These are phyloP conservation scores for Favolaschia claudopus DNA, from an alignment of 768 basidiomycete species.

Conservation along the genomic window DNA sequence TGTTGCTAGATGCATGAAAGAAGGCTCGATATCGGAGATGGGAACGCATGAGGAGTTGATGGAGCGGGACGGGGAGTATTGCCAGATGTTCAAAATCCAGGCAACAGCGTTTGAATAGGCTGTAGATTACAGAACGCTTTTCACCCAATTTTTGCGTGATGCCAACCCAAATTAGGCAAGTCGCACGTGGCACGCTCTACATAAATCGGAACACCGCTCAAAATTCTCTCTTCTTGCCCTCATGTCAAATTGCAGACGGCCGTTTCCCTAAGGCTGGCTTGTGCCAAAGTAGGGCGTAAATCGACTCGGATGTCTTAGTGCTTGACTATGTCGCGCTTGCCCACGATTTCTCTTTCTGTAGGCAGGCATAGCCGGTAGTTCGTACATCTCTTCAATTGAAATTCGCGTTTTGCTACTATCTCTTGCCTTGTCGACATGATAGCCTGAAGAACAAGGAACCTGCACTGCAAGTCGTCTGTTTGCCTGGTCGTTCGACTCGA, in stretches of 20 bases:
- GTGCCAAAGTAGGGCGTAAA: constrained; percentile 55
- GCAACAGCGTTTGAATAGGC: constrained; percentile 32
- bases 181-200: neutral
- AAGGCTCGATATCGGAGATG: constrained; percentile 46
- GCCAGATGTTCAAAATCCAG: constrained; percentile 50
- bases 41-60: constrained; percentile 54
- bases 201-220: neutral
- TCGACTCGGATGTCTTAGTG: constrained; percentile 44
- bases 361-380: constrained; percentile 49
- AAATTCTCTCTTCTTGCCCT: constrained; percentile 44
- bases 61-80: constrained; percentile 45
- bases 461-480: too few species aligned
- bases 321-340: constrained; percentile 38
- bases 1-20: constrained; percentile 51
- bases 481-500: too few species aligned
- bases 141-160: neutral
- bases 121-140: neutral
- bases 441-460: too few species aligned
- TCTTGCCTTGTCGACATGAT: neutral
- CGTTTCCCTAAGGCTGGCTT: constrained; percentile 41
- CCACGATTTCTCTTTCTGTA: constrained; percentile 31
- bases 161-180: neutral
- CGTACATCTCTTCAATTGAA: constrained; percentile 37
- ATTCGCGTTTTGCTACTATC: neutral
- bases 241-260: constrained; percentile 54